Percentiles rank a stretch among this genome's conserved stretches.
Evolutionary conservation across 192 early-diverging fungal genomes (phyloP).

Genomic region (Rhizophagus sp.): DNA sequence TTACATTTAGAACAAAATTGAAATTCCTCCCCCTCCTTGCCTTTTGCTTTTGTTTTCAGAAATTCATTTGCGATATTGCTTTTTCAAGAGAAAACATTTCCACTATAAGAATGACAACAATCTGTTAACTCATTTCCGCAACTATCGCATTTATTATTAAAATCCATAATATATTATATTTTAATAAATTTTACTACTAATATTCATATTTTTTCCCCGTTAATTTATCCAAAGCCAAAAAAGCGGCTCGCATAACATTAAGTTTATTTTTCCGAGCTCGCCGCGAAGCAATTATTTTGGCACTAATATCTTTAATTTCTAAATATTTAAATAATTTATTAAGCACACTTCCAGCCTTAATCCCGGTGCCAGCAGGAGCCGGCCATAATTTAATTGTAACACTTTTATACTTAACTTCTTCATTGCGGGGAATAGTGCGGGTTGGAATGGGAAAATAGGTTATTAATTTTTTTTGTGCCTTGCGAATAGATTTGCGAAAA

Average conservation of each 20-base stretch:
- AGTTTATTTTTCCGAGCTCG: background rate
- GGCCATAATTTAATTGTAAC: background rate
- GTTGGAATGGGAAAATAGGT: background rate
- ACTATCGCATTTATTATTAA: no score
- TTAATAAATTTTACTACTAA: no score
- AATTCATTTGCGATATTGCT: no score
- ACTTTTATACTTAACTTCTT: constrained; percentile 9
- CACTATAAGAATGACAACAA: no score
- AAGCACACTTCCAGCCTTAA: background rate
- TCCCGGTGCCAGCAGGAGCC: background rate
- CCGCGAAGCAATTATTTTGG: constrained; percentile 19
- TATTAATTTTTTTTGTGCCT: constrained; percentile 18
- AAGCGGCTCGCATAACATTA: constrained; percentile 17
- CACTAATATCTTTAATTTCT: constrained; percentile 25
- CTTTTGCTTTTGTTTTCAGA: no score
- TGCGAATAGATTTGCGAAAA: background rate
- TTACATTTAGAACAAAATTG: no score
- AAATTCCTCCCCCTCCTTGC: no score
- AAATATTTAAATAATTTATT: constrained; percentile 11
- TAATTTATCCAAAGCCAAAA: constrained; percentile 27
- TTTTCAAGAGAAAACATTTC: no score
- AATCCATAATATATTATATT: no score
- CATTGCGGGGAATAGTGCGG: constrained; percentile 17
- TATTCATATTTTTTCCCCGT: no score
- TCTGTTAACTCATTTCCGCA: no score